Evolutionary conservation across 495 filamentous ascomycete genomes (phyloP), one percentile per base, ranked within the genome.

Genomic region (Friedmanniomyces endolithicus): DNA sequence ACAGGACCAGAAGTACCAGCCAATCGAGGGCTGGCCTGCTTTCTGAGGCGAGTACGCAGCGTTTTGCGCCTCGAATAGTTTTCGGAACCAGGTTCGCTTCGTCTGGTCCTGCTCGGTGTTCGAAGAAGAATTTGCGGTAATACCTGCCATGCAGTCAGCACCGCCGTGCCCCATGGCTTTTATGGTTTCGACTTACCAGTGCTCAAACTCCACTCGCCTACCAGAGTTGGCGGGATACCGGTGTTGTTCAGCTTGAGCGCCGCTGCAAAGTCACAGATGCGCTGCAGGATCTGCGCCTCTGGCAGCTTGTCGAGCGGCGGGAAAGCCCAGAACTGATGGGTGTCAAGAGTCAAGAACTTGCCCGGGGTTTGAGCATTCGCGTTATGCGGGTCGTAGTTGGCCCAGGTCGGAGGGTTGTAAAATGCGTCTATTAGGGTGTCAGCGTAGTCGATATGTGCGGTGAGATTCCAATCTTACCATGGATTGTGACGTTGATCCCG

Each of bases 311-410:
- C 19, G 19, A 41, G 20, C 2, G 54, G 54, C 23, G 54, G 31
- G 47, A 56, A 56, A 33, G 54, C 54, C 46, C 47, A 56, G 47
- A 50, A 56, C 25, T 56, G 54, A 35, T 56, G 54, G 6, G 54
- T 56, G 47, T 56, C 54, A 24, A 56, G 14, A 4, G 54, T 51
- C 20, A 51, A 12, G 34, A 23, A 34, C 8, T 40, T 6, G 20
- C 47, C 54, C 1, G 54, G 46, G 9, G 19, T 12, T 6, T 39
- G 23, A 14, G 54, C 45, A n/a, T n/a, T 20, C 9, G 54, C 6
- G 47, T 56, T 33, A 16, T 34, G 11, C 39, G 54, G 54, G 20
- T 56, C 37, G 27, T 50, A 56, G 47, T 56, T 50, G 34, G 31
- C 29, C 54, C 54, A 56, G 35, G 14, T 55, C 4, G 27, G 54